Evolutionary conservation across 352 stramenopile species (phyloP).

Genomic region (Phytopythium boreale): DNA sequence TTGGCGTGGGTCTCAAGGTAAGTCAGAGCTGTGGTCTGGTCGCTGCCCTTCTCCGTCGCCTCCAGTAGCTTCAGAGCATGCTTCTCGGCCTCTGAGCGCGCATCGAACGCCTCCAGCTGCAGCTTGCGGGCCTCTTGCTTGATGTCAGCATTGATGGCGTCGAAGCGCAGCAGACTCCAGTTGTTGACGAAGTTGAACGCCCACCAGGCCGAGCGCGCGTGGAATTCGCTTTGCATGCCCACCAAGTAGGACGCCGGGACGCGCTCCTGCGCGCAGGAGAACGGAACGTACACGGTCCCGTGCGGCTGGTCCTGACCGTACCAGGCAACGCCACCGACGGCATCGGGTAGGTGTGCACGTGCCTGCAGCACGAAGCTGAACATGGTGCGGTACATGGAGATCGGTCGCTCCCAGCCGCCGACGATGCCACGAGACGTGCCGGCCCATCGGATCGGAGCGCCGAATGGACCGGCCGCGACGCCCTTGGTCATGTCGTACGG

Average conservation of each 20-base stretch:
- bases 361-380: constrained; percentile 80
- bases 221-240: constrained; percentile 68
- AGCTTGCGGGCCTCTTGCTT: constrained; percentile 25
- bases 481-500: constrained; percentile 86
- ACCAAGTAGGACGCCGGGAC: constrained; percentile 57
- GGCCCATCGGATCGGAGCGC: constrained; percentile 81
- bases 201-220: constrained; percentile 71
- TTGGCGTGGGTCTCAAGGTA: constrained; percentile 47
- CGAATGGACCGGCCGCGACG: constrained; percentile 88
- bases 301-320: constrained; percentile 65
- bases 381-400: constrained; percentile 90
- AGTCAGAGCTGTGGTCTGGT: neutral
- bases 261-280: constrained; percentile 47
- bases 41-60: constrained; percentile 8
- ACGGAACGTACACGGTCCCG: constrained; percentile 73
- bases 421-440: constrained; percentile 42
- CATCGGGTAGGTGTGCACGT: constrained; percentile 28
- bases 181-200: constrained; percentile 89
- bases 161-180: constrained; percentile 76
- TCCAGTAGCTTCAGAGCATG: constrained; percentile 9
- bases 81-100: constrained; percentile 3
- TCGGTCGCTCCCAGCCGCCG: constrained; percentile 85
- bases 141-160: constrained; percentile 66
- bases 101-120: constrained; percentile 38
- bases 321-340: constrained; percentile 55